Conservation (phyloP, 495 filamentous ascomycete species). For the Lasiosphaeria ovina region DNA sequence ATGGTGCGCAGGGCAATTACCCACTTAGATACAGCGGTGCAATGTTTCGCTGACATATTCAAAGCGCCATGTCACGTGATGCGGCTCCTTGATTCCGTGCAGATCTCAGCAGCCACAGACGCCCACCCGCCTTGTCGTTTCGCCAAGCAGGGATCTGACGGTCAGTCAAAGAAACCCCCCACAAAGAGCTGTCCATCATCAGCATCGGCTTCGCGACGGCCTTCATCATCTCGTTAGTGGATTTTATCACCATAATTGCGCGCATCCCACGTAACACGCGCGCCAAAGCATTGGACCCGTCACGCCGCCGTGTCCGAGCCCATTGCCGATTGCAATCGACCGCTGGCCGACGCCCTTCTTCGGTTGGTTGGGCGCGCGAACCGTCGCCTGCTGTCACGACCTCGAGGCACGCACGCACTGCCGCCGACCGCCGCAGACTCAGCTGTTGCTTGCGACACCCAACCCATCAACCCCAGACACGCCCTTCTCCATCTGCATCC, state of each 20-base stretch:
- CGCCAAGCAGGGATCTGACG: conserved; percentile 21
- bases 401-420: background rate
- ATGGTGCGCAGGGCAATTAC: too few relatives aligned
- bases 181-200: conserved; percentile 2
- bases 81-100: conserved; percentile 10
- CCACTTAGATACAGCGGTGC: too few relatives aligned
- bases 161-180: conserved; percentile 16
- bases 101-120: background rate
- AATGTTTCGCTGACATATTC: background rate
- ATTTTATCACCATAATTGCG: background rate
- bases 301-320: too few relatives aligned
- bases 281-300: too few relatives aligned
- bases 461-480: background rate
- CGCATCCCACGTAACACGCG: too few relatives aligned
- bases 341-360: background rate
- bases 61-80: conserved; percentile 23
- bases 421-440: background rate
- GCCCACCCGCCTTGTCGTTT: background rate
- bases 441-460: background rate
- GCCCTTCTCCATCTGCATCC: background rate
- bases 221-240: conserved; percentile 9
- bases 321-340: too few relatives aligned
- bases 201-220: background rate
- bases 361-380: background rate
- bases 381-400: background rate